Evolutionary conservation across 164 flowering plant species (phyloP), one percentile per base, ranked within the genome.

Genomic region (Taxillus chinensis): DNA sequence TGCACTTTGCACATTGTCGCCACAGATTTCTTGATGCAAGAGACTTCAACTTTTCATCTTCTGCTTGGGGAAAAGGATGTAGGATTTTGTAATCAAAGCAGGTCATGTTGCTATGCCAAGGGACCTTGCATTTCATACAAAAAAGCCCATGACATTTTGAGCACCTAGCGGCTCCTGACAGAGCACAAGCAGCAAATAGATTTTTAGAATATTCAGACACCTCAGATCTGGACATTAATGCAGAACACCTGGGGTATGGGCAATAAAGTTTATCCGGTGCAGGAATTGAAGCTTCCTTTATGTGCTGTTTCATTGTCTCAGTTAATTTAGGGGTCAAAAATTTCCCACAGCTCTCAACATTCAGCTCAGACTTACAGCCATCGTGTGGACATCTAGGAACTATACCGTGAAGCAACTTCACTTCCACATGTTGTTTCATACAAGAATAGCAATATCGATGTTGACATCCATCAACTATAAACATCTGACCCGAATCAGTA

Each of bases 371-470:
- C 5, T 77, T 75, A 63, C 98, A 92, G 16, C 69, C 75, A 55
- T 83, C 90, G 68, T 87, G 89, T 45, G 93, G 96, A 62, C 96
- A 87, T 54, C 54, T 72, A 41, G 92, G 87, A 61, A 76, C 11
- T 64, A 68, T 62, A 5, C 89, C 98, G 67, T 79, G 72, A 66
- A 79, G 92, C 71, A 92, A 56, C 68, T 88, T 83, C 37, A 76
- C 92, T 69, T 92, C 96, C 41, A 85, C 85, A 71, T 92, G 90
- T 66, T 85, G 82, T 67, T 71, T 86, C 95, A 89, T 89, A 60
- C 96, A 92, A 68, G 89, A 79, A 64, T 75, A 71, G 69, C 98
- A 92, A 70, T 73, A 92, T 10, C 81, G 73, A 67, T 92, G 98
- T 66, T 56, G 45, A 62, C 98, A 92, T 54, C 63, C 76, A 71